These are phyloP conservation scores for Fraxinus anomala DNA, from an alignment of 257 asterid species.

Conservation along the genomic window DNA sequence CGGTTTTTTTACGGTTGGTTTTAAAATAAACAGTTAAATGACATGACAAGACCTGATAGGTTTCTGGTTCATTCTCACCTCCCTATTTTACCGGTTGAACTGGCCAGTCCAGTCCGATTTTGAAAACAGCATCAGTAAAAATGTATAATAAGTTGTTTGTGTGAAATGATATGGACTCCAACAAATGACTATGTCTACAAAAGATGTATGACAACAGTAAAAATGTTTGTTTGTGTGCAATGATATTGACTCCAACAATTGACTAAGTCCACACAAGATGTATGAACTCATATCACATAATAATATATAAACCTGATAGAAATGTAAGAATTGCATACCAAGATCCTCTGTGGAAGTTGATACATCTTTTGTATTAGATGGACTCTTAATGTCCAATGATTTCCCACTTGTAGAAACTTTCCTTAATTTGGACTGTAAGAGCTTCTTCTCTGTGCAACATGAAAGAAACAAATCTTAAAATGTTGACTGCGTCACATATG, in stretches of 20 bases:
- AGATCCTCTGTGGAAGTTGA: slow-evolving; percentile 95
- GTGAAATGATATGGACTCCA: neutral
- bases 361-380: slow-evolving; percentile 51
- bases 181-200: neutral
- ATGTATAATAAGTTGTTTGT: slow-evolving; percentile 7
- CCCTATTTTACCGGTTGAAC: too few relatives aligned
- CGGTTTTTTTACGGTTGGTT: too few relatives aligned
- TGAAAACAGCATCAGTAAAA: neutral
- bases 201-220: neutral
- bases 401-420: slow-evolving; percentile 73
- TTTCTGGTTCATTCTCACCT: too few relatives aligned
- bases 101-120: too few relatives aligned
- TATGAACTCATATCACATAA: slow-evolving; percentile 16
- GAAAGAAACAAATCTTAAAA: slow-evolving; percentile 10
- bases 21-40: too few relatives aligned
- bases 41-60: too few relatives aligned
- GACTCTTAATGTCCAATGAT: slow-evolving; percentile 48
- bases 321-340: slow-evolving; percentile 45
- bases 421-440: slow-evolving; percentile 74
- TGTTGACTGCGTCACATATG: neutral
- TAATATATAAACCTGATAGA: neutral
- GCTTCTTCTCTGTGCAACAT: slow-evolving; percentile 74
- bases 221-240: slow-evolving; percentile 15
- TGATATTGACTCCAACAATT: neutral
- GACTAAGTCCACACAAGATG: neutral